Conservation (phyloP, 2,329 filamentous ascomycete genomes). For the Penicillium expansum region DNA sequence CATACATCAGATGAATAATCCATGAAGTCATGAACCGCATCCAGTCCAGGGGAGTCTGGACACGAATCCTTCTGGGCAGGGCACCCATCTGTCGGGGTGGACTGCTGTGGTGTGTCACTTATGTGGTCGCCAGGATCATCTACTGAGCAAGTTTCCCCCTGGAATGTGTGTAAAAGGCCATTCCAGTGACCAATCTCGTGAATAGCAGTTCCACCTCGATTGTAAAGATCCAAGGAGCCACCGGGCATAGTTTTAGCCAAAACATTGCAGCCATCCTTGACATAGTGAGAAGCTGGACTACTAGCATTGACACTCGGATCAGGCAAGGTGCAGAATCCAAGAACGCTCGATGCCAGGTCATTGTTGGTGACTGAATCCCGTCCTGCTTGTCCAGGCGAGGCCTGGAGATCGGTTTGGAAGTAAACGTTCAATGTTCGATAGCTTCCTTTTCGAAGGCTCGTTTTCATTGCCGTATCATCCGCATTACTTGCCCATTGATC, state of each 20-base stretch:
- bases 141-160: slow-evolving; percentile 37
- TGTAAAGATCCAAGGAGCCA: slow-evolving; percentile 50
- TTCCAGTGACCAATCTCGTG: slow-evolving; percentile 51
- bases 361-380: slow-evolving; percentile 13
- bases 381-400: slow-evolving; percentile 22
- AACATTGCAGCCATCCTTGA: slow-evolving; percentile 57
- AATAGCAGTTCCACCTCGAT: slow-evolving; percentile 45
- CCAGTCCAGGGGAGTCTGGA: slow-evolving; percentile 44
- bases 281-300: slow-evolving; percentile 42
- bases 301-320: slow-evolving; percentile 40
- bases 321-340: slow-evolving; percentile 56
- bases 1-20: slow-evolving; percentile 58
- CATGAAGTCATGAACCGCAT: slow-evolving; percentile 60
- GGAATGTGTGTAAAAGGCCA: slow-evolving; percentile 47
- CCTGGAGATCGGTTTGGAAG: slow-evolving; percentile 55
- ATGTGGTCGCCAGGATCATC: slow-evolving; percentile 44
- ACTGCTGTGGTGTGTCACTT: slow-evolving; percentile 46
- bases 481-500: slow-evolving; percentile 54
- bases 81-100: slow-evolving; percentile 59
- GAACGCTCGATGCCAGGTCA: slow-evolving; percentile 35
- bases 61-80: slow-evolving; percentile 53
- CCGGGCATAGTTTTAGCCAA: slow-evolving; percentile 57
- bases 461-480: slow-evolving; percentile 53
- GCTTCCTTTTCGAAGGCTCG: slow-evolving; percentile 51
- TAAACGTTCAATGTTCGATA: slow-evolving; percentile 59